Evolutionary conservation across 1,284 basidiomycete species (phyloP).

Genomic region (Austroboletus olivaceoglutinosus): DNA sequence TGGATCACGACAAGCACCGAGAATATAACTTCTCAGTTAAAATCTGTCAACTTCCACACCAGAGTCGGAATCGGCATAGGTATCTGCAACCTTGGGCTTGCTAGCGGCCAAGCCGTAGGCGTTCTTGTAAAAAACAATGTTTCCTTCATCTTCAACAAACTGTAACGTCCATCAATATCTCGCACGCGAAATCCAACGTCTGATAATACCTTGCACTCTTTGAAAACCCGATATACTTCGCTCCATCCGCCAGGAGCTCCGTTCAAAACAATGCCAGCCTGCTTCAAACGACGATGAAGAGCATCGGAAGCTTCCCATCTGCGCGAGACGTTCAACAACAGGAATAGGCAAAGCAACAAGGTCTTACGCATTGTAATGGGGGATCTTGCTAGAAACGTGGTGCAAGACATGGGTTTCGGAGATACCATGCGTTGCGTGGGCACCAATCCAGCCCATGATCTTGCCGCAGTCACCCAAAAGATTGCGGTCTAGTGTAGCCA

Average conservation of each 20-base stretch:
- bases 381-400: constrained; percentile 91
- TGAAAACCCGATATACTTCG: constrained; percentile 75
- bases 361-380: constrained; percentile 79
- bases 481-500: constrained; percentile 89
- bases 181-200: not conserved
- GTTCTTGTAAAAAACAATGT: constrained; percentile 93
- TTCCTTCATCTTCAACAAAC: constrained; percentile 92
- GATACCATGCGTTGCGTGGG: constrained; percentile 81
- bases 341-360: not conserved
- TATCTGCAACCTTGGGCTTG: constrained; percentile 62
- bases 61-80: constrained; percentile 69
- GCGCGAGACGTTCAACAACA: constrained; percentile 4
- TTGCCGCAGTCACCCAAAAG: constrained; percentile 79
- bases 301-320: constrained; percentile 92
- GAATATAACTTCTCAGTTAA: constrained; percentile 18
- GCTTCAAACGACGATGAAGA: constrained; percentile 76
- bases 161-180: constrained; percentile 30
- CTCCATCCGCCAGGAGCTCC: constrained; percentile 74
- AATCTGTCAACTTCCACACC: constrained; percentile 70
- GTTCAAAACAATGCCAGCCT: constrained; percentile 57
- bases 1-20: not conserved
- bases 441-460: constrained; percentile 76
- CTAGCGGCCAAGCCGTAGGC: constrained; percentile 72
- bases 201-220: constrained; percentile 62
- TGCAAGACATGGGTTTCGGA: constrained; percentile 93